Base-by-base conservation (phyloP, 495 filamentous ascomycete species). In the Penicillium paxilli region DNA sequence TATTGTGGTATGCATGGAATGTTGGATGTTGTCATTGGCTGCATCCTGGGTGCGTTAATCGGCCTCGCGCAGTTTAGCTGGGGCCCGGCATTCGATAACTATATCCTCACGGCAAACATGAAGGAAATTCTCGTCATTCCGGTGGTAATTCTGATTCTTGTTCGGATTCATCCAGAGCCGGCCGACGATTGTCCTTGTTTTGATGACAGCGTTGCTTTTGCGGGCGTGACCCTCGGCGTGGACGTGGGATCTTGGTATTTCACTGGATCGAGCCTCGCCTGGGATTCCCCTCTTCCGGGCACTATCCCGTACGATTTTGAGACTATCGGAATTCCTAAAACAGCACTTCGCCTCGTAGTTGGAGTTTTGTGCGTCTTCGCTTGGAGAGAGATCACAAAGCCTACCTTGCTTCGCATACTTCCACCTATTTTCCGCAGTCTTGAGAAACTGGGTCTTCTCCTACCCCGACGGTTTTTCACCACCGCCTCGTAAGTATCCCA, bases 1-100 rank as follows among this genome's bases (percentile, higher is more conserved):
- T 98, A 98, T 72, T 98, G 94, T 65, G 94, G 94, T 46, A 98
- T 98, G 94, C 94, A 98, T 72, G 94, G 94, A 30, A 94, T 98
- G 71, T 75, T 96, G 35, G 94, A 98, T 68, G 90, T 96, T 11
- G 70, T 90, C 12, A 65, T 92, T 56, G 94, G 94, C 2, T 88
- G 83, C 46, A 55, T 83, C 17, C 77, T 98, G 48, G 94, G 92
- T 16, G 84, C 85, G 11, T 59, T 78, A 16, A 71, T 90, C 16
- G 80, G 90, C 2, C 67, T 87, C 17, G 61, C 88, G 32, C 91
- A 96, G 66, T 91, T 86, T 60, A 64, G 83, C 47, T 91, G 82
- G 62, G 90, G 86, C 12, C 74, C 86, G 3, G 60, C 63, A 3
- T 79, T 93, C 48, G 89, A 96, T 47, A 60, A 72, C 14, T 92